phyloP scores from a whole-genome alignment of 768 basidiomycete species.

The Chiua virens region DNA sequence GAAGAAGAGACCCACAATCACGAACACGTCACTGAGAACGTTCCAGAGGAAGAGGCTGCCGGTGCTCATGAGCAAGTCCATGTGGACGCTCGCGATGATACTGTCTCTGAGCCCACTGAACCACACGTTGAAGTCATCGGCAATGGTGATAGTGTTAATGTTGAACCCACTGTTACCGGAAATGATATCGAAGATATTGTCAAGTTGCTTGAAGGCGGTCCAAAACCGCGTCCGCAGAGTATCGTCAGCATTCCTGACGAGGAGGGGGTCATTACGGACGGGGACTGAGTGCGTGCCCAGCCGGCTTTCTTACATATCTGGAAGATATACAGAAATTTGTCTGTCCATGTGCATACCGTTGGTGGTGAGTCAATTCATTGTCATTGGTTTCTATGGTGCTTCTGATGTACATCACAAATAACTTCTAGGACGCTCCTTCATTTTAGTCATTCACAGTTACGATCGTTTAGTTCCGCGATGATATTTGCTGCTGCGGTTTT shows the following conservation, averaged over 20 bases:
- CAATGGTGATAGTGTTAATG: constrained; percentile 10
- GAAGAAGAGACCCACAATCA: constrained; percentile 9
- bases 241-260: constrained; percentile 54
- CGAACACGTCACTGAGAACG: constrained; percentile 2
- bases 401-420: background rate
- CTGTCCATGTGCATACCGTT: constrained; percentile 24
- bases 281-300: constrained; percentile 38
- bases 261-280: constrained; percentile 54
- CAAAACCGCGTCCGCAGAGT: constrained; percentile 42
- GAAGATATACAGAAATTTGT: constrained; percentile 20
- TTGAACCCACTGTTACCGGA: constrained; percentile 13
- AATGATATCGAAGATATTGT: constrained; percentile 65
- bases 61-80: constrained; percentile 5
- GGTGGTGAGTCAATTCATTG: constrained; percentile 14
- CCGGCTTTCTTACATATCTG: constrained; percentile 10
- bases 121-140: constrained; percentile 4
- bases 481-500: constrained; percentile 23
- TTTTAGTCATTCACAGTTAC: constrained; percentile 29
- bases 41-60: constrained; percentile 7
- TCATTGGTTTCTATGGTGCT: background rate
- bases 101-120: constrained; percentile 11
- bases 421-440: constrained; percentile 9
- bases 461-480: constrained; percentile 33
- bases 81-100: constrained; percentile 8
- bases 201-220: constrained; percentile 53